Base-by-base conservation (phyloP, 495 filamentous ascomycete species). In the Apodospora peruviana region DNA sequence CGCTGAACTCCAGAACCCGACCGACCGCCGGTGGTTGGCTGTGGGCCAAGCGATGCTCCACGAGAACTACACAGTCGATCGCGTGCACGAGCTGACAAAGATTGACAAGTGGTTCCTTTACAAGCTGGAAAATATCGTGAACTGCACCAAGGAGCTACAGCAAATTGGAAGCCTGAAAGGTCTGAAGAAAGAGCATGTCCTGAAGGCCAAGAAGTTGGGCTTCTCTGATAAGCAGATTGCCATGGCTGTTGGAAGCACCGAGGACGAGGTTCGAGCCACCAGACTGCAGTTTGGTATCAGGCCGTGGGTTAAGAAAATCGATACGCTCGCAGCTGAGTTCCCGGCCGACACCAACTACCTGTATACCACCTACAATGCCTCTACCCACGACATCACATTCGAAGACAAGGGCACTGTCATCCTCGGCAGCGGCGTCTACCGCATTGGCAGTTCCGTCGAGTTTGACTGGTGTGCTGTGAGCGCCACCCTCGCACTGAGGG, bases 391-490 rank as follows among this genome's bases (percentile, higher is more conserved):
- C 70, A 86, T 98, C 17, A 87, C 82, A 36, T 98, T 98, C 53
- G 85, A 98, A 59, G 91, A 96, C 63, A 89, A 96, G 61, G 90
- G 90, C 35, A 88, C 82, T 49, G 70, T 96, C 46, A 86, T 97
- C 44, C 82, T 96, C 23, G 91, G 91, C 38, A 91, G 86, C 66
- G 91, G 91, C 66, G 91, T 96, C 8, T 97, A 97, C 77, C 82
- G 91, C 56, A 98, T 96, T 62, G 91, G 93, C 52, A 91, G 86
- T 73, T 96, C 90, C 19, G 91, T 98, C 47, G 91, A 98, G 69
- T 98, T 98, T 63, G 91, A 98, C 70, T 98, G 91, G 91, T 97
- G 93, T 63, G 91, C 91, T 48, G 91, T 96, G 54, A 95, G 91
- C 61, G 88, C 89, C 51, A 93, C 93, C 14, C 75, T 87, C 24